phyloP scores from a whole-genome alignment of 2,329 filamentous ascomycete species.

The Fusarium brachygibbosum region DNA sequence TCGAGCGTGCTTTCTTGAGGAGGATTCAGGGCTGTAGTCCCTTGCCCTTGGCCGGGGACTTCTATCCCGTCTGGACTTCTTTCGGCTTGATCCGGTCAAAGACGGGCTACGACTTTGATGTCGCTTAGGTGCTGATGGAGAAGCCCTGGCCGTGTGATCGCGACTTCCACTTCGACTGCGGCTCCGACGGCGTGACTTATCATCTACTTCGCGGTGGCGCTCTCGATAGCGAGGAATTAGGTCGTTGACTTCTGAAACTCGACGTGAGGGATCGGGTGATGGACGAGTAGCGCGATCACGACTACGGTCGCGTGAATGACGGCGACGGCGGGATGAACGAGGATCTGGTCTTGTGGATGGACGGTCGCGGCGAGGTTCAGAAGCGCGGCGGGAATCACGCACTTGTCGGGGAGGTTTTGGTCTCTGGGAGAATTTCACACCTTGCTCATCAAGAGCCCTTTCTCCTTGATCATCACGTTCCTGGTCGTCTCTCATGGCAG shows the following conservation, averaged over 20 bases:
- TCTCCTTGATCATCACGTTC: conserved; percentile 56
- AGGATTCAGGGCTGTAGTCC: conserved; percentile 57
- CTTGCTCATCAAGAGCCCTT: conserved; percentile 55
- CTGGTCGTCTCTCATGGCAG: conserved; percentile 58
- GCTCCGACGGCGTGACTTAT: conserved; percentile 53
- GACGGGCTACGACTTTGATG: conserved; percentile 60
- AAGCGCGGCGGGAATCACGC: conserved; percentile 49
- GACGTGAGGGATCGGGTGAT: conserved; percentile 48
- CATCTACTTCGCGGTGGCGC: conserved; percentile 50
- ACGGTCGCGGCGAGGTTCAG: conserved; percentile 52
- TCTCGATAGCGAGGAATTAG: conserved; percentile 57
- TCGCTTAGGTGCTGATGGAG: conserved; percentile 58
- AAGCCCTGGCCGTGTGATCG: conserved; percentile 49
- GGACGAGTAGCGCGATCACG: conserved; percentile 52
- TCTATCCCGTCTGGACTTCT: conserved; percentile 56
- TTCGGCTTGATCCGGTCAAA: conserved; percentile 55
- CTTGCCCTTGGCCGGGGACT: conserved; percentile 57
- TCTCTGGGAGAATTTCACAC: conserved; percentile 52
- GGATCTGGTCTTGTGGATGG: conserved; percentile 52
- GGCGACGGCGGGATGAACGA: conserved; percentile 54
- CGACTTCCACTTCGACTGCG: conserved; percentile 53
- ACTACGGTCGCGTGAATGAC: conserved; percentile 56
- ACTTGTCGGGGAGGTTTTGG: conserved; percentile 51
- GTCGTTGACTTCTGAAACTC: conserved; percentile 52
- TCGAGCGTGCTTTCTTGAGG: conserved; percentile 51